Evolutionary conservation across 2,329 filamentous ascomycete genomes (phyloP), one percentile per base, ranked within the genome.

Genomic region (Aspergillus tamarii): DNA sequence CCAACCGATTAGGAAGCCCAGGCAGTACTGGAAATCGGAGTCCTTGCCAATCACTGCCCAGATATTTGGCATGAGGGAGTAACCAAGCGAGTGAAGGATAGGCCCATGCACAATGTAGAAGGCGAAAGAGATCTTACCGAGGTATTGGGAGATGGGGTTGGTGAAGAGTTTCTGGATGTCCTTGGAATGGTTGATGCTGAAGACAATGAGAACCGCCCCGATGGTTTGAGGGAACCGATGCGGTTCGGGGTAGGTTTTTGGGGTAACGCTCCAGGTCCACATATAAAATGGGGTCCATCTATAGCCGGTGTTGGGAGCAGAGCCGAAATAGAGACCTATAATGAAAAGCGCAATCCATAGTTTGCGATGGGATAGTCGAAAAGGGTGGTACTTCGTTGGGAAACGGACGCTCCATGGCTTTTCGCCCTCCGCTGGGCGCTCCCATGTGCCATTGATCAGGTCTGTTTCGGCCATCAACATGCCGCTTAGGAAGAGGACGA

Each of bases 61-160:
- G 61, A 80, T 79, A 46, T 67, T 75, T 10, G 77, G 76, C 78
- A 80, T 80, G 61, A 82, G 72, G 4, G 78, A 73, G 70, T 81
- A 82, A 16, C 80, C 80, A 34, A 82, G 67, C 0, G 75, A 76
- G 62, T 82, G 80, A 7, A 82, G 73, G 26, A 80, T 76, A 1
- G 80, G 80, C 1, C 80, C 80, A 58, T 84, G 82, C 28, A 83
- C 80, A 55, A 83, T 77, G 60, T 83, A 84, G 48, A 84, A 78
- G 2, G 79, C 79, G 65, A 81, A 84, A 3, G 79, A 82, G 62
- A 83, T 80, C 54, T 79, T 80, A 62, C 82, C 82, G 14, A 84
- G 70, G 63, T 84, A 83, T 61, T 81, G 80, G 19, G 80, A 78
- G 6, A 82, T 45, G 0, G 72, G 70, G 57, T 77, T 77, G 39